Conservation (phyloP, 495 filamentous ascomycete species). For the Aspergillus sclerotioniger region DNA sequence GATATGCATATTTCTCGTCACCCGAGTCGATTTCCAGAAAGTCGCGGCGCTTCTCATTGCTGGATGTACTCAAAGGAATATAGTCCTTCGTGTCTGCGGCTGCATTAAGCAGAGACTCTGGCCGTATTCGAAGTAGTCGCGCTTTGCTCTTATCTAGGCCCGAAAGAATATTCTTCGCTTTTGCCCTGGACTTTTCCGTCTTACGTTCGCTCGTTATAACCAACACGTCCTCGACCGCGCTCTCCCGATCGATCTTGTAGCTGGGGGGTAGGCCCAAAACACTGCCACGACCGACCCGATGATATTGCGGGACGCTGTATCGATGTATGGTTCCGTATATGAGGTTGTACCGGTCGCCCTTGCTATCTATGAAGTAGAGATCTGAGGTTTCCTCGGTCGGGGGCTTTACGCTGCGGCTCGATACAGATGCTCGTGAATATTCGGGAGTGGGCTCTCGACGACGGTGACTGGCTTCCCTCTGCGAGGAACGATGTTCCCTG, state of each 20-base stretch:
- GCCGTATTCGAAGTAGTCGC: constrained; percentile 27
- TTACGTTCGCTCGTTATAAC: constrained; percentile 36
- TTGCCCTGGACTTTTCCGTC: constrained; percentile 21
- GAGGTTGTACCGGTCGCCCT: constrained; percentile 61
- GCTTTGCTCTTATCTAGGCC: constrained; percentile 13
- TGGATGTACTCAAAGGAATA: constrained; percentile 37
- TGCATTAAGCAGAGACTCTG: constrained; percentile 17
- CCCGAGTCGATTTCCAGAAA: constrained; percentile 29
- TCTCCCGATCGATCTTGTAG: constrained; percentile 53
- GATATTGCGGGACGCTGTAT: constrained; percentile 60
- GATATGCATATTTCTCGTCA: constrained; percentile 59
- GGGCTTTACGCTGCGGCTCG: constrained; percentile 15
- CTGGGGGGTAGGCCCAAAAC: constrained; percentile 53
- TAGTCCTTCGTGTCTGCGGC: constrained; percentile 39
- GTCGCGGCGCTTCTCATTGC: constrained; percentile 23
- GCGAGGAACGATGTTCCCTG: constrained; percentile 7
- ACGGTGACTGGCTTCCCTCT: constrained; percentile 3
- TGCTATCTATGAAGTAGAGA: constrained; percentile 50
- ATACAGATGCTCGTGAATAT: constrained; percentile 1
- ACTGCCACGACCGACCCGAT: constrained; percentile 55
- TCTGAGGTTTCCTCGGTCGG: constrained; percentile 20
- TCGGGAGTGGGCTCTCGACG: constrained; percentile 7
- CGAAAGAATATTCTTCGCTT: constrained; percentile 26
- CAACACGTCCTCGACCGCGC: constrained; percentile 44
- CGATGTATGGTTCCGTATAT: constrained; percentile 60